Conservation (phyloP, 2,329 filamentous ascomycete species). For the Fusarium fracticaudum region DNA sequence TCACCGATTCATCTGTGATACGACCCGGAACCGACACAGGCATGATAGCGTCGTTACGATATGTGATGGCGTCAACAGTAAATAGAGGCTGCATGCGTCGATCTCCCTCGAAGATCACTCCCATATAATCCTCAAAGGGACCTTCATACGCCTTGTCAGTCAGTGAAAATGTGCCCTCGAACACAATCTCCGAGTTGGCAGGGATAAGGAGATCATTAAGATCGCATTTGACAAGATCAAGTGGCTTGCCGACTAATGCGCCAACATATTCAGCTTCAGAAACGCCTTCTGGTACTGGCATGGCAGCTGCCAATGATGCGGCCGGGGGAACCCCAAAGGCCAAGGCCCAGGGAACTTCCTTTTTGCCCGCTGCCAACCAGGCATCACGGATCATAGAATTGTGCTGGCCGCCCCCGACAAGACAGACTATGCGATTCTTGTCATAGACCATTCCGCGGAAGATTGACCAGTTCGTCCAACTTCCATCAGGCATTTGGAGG, state of each 20-base stretch:
- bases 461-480: slow-evolving; percentile 61
- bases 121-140: slow-evolving; percentile 1
- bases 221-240: not conserved
- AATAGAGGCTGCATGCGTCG: not conserved
- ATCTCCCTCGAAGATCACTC: not conserved
- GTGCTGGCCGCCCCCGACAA: slow-evolving; percentile 58
- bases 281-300: not conserved
- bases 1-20: slow-evolving; percentile 1
- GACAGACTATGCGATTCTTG: slow-evolving; percentile 51
- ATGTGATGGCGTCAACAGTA: not conserved
- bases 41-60: not conserved
- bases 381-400: slow-evolving; percentile 56
- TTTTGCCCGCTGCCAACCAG: slow-evolving; percentile 55
- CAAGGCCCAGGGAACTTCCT: slow-evolving; percentile 58
- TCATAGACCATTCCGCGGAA: slow-evolving; percentile 58
- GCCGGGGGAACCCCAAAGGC: slow-evolving; percentile 60
- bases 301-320: slow-evolving; percentile 53
- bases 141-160: not conserved
- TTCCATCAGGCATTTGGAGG: slow-evolving; percentile 54
- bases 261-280: not conserved
- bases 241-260: not conserved
- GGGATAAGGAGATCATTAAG: not conserved
- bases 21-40: not conserved
- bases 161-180: not conserved
- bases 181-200: not conserved